Percentiles rank a stretch among this genome's conserved stretches.
phyloP scores from a whole-genome alignment of 768 basidiomycete species.

The Kondoa subrosea region DNA sequence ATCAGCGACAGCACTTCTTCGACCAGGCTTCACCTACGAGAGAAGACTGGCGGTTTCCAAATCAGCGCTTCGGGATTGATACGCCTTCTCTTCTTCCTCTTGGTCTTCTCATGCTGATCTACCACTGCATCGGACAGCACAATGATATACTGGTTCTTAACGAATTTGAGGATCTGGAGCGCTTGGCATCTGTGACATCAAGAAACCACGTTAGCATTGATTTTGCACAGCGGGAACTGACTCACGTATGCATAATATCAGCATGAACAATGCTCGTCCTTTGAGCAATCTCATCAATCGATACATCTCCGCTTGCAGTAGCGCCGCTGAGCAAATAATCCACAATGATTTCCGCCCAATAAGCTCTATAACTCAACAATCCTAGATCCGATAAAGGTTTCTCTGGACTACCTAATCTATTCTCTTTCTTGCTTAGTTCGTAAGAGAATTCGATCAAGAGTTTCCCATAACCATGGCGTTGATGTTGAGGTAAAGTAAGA shows the following conservation, averaged over 20 bases:
- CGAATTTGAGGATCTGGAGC: slow-evolving; percentile 83
- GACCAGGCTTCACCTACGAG: slow-evolving; percentile 28
- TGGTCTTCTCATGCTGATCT: slow-evolving; percentile 73
- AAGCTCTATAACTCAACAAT: slow-evolving; percentile 77
- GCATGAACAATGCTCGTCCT: slow-evolving; percentile 85
- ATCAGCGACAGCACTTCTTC: too few species aligned
- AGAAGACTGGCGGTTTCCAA: slow-evolving; percentile 94
- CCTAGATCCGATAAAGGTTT: slow-evolving; percentile 93
- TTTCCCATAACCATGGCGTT: slow-evolving; percentile 88
- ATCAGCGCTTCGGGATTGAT: slow-evolving; percentile 63
- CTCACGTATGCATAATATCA: slow-evolving; percentile 97
- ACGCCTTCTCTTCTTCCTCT: slow-evolving; percentile 55
- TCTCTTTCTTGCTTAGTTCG: slow-evolving; percentile 89
- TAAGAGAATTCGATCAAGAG: slow-evolving; percentile 95
- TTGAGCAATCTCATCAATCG: slow-evolving; percentile 92
- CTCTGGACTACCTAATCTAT: slow-evolving; percentile 89
- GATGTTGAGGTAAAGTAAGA: slow-evolving; percentile 92
- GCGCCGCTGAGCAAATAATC: slow-evolving; percentile 53
- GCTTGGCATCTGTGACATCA: slow-evolving; percentile 47
- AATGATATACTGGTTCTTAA: slow-evolving; percentile 85
- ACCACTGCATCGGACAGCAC: slow-evolving; percentile 77
- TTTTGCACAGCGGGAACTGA: slow-evolving; percentile 23
- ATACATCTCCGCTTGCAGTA: slow-evolving; percentile 49
- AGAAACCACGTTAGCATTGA: slow-evolving; percentile 4
- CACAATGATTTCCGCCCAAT: slow-evolving; percentile 93